Base-by-base conservation (phyloP, 2,329 filamentous ascomycete species). In the Elsinoe necatrix region DNA sequence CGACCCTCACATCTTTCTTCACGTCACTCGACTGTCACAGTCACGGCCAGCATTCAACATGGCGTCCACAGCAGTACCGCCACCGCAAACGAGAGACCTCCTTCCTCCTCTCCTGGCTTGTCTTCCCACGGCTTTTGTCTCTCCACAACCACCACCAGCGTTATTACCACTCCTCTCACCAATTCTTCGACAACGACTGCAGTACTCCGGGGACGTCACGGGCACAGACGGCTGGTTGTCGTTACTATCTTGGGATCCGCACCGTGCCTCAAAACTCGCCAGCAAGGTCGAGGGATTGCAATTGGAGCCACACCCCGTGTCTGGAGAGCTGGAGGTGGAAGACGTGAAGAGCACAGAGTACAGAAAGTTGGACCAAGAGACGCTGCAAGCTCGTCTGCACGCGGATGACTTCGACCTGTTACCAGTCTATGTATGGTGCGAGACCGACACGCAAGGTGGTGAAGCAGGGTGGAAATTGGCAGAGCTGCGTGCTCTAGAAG, bases 251-350 rank as follows among this genome's bases (percentile, higher is more conserved):
- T 91, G 88, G 74, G 81, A 87, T 64, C 64, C 75, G 6, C 69
- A 77, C 61, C 73, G 80, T 42, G 81, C 78, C 2, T 73, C 78
- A 29, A 79, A 75, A 61, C 75, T 92, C 16, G 75, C 78, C n/a
- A 74, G 80, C 58, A 73, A 85, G 12, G 82, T 83, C 29, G 77
- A 79, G 62, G 77, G 79, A 57, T 80, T 86, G 55, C 73, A 78
- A 45, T 74, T 92, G 29, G 86, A 91, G 68, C 86, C 86, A n/a
- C 88, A 93, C 65, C 88, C 88, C 2, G 82, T 86, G 3, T 89
- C 86, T 1, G 87, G 87, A 55, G 87, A 91, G 69, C 80, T 92
- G 55, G 87, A 92, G 71, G 71, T 91, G 18, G 83, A 87, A 57
- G 85, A 89, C 57, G 78, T 81, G 6, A 75, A 81, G 58, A 75